Evolutionary conservation across 1,284 basidiomycete species (phyloP).

Genomic region (Pseudozyma sp.): DNA sequence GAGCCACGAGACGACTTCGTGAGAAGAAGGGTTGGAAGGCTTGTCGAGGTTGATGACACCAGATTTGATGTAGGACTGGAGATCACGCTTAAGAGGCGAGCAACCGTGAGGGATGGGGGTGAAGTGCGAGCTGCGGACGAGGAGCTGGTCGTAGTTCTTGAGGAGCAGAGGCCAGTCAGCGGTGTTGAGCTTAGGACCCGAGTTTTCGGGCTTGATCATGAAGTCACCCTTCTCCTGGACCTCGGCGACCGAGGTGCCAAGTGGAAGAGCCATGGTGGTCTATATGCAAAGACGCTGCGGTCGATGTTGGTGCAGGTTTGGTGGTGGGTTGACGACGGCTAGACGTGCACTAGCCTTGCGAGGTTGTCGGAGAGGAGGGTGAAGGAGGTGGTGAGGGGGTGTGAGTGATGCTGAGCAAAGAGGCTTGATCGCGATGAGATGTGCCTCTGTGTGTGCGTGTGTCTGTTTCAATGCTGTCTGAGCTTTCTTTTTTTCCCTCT

Average conservation of each 20-base stretch:
- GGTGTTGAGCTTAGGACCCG: conserved; percentile 76
- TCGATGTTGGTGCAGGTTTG: neutral
- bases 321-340: neutral
- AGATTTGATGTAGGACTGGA: conserved; percentile 90
- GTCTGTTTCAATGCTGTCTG: conserved; percentile 1
- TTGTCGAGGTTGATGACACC: conserved; percentile 99
- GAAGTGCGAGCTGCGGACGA: conserved; percentile 95
- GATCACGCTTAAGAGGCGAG: conserved; percentile 92
- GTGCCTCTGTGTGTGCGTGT: neutral
- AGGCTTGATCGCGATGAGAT: conserved; percentile 17
- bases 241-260: conserved; percentile 50
- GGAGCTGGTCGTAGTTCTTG: conserved; percentile 86
- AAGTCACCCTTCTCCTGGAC: conserved; percentile 65
- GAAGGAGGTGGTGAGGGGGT: neutral
- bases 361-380: neutral
- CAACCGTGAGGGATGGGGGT: conserved; percentile 94
- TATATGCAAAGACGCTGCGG: neutral
- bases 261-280: conserved; percentile 46
- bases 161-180: conserved; percentile 97
- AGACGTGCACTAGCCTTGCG: conserved; percentile 4
- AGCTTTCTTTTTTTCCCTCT: conserved; percentile 12
- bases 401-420: neutral
- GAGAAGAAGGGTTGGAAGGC: conserved; percentile 99
- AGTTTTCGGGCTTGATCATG: conserved; percentile 70
- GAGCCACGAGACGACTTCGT: conserved; percentile 99